A percentile compares a stretch with the other conserved stretches of the same genome.
These are phyloP conservation scores for Tothia fuscella DNA, from an alignment of 2,329 filamentous ascomycete species.

Conservation along the genomic window DNA sequence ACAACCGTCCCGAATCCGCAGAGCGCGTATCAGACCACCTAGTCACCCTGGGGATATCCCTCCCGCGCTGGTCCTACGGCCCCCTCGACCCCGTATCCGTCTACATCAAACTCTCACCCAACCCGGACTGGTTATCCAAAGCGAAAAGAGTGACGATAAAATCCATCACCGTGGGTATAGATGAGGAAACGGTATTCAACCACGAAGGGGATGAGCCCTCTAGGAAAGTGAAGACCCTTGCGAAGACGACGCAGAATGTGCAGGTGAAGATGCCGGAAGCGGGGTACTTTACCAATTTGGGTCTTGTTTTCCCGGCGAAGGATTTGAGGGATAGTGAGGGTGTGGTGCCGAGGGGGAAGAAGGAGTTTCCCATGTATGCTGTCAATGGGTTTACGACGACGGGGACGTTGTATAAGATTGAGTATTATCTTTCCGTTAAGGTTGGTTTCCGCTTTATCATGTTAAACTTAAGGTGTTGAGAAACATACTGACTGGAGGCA, in stretches of 20 bases:
- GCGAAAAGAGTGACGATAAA: slow-evolving; percentile 86
- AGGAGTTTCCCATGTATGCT: slow-evolving; percentile 79
- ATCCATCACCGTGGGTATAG: slow-evolving; percentile 85
- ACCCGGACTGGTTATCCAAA: slow-evolving; percentile 82
- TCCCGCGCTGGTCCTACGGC: slow-evolving; percentile 93
- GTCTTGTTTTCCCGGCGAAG: slow-evolving; percentile 79
- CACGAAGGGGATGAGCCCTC: slow-evolving; percentile 93
- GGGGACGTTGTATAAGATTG: slow-evolving; percentile 92
- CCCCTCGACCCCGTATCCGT: slow-evolving; percentile 91
- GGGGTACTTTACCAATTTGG: slow-evolving; percentile 86
- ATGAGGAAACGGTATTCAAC: slow-evolving; percentile 98
- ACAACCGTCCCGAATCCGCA: slow-evolving; percentile 86
- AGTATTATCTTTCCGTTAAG: slow-evolving; percentile 92
- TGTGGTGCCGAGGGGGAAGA: slow-evolving; percentile 70
- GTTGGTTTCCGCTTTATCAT: slow-evolving; percentile 36
- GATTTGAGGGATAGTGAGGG: slow-evolving; percentile 80
- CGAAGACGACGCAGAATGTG: slow-evolving; percentile 70
- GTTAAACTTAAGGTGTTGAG: not conserved
- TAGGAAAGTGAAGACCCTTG: slow-evolving; percentile 76
- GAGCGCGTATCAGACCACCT: slow-evolving; percentile 80
- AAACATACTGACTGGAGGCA: slow-evolving; percentile 1
- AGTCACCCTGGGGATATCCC: slow-evolving; percentile 79
- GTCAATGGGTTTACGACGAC: slow-evolving; percentile 88
- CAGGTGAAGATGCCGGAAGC: slow-evolving; percentile 78
- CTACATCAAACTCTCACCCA: slow-evolving; percentile 87